A percentile compares a stretch with the other conserved stretches of the same genome.
Conservation (phyloP, 768 basidiomycete species). For the Lanmaoa rubissima region DNA sequence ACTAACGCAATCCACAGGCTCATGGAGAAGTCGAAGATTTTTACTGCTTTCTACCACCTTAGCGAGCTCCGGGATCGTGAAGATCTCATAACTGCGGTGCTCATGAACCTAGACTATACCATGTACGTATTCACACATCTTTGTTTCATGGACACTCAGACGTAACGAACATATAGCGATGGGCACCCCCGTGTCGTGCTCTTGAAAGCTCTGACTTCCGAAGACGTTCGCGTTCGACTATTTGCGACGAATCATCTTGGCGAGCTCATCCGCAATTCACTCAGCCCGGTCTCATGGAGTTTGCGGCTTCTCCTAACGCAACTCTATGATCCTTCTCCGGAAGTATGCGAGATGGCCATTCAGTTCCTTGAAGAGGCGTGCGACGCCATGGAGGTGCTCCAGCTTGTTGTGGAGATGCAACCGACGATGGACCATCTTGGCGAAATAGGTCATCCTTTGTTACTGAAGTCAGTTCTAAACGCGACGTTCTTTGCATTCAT, state of each 20-base stretch:
- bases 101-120: conserved; percentile 89
- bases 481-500: neutral
- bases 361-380: conserved; percentile 89
- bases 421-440: conserved; percentile 95
- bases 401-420: conserved; percentile 90
- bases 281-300: conserved; percentile 78
- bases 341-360: conserved; percentile 90
- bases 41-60: conserved; percentile 94
- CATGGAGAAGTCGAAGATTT: conserved; percentile 87
- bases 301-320: conserved; percentile 91
- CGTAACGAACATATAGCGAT: conserved; percentile 53
- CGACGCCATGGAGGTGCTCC: conserved; percentile 76
- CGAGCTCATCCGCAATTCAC: conserved; percentile 64
- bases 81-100: conserved; percentile 87
- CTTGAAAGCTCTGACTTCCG: conserved; percentile 92
- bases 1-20: conserved; percentile 46
- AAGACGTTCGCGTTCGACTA: conserved; percentile 83
- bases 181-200: conserved; percentile 92
- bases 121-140: conserved; percentile 50
- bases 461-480: conserved; percentile 66
- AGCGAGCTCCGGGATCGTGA: conserved; percentile 89
- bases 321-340: conserved; percentile 87
- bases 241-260: conserved; percentile 90
- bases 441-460: conserved; percentile 82
- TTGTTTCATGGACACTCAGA: conserved; percentile 1